These are phyloP conservation scores for Chamaenerion angustifolium DNA, from an alignment of 345 rosid genomes.

Conservation along the genomic window DNA sequence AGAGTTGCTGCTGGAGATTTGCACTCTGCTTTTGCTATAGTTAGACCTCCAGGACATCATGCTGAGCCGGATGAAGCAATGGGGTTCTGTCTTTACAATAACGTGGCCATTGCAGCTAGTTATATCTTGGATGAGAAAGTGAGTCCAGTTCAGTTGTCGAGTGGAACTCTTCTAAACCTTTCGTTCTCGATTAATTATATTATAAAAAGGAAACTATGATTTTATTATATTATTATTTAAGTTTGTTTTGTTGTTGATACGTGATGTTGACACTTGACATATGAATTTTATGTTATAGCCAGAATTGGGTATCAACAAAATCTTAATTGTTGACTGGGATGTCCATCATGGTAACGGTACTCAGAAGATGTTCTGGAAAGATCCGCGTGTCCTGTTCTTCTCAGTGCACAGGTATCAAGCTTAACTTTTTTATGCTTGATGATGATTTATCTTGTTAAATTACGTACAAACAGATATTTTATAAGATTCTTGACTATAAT, in stretches of 20 bases:
- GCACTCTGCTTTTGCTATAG: constrained; percentile 72
- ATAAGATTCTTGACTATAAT: no score
- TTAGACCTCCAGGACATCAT: constrained; percentile 99
- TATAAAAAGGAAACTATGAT: no score
- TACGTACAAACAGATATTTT: background rate
- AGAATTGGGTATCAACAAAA: constrained; percentile 61
- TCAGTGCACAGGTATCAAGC: constrained; percentile 98
- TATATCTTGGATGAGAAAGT: constrained; percentile 57
- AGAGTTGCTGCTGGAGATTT: constrained; percentile 76
- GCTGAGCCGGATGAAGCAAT: constrained; percentile 72
- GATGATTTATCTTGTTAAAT: background rate
- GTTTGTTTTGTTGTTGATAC: no score
- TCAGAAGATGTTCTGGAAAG: constrained; percentile 80
- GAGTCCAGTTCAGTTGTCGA: constrained; percentile 10
- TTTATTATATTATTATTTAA: no score
- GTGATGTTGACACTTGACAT: background rate
- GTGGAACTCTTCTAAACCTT: no score
- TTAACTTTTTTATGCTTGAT: background rate
- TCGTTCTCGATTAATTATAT: no score
- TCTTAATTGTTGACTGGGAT: constrained; percentile 96
- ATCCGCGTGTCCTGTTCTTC: constrained; percentile 85
- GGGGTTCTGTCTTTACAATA: constrained; percentile 94
- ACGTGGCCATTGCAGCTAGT: constrained; percentile 78
- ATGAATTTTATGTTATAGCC: constrained; percentile 24
- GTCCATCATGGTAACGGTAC: constrained; percentile 97